Base-by-base conservation (phyloP, 225 moss, liverwort and hornwort genomes). In the Polytrichum formosum region DNA sequence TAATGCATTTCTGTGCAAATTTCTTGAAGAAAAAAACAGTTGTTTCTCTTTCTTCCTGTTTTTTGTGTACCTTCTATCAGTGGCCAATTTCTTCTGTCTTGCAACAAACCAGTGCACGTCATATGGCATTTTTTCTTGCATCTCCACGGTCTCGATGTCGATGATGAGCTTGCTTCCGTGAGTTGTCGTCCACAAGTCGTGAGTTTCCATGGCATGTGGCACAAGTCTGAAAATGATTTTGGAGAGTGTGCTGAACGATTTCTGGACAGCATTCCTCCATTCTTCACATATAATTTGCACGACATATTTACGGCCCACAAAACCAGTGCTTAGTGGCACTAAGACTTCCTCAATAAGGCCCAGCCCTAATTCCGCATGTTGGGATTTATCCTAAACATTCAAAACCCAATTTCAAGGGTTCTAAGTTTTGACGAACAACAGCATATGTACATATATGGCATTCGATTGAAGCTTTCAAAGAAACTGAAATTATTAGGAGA, bases 141-240 rank as follows among this genome's bases (percentile, higher is more conserved):
- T 76, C 28, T 89, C 77, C 0, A 13, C 7, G 22, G 71, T 82
- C 63, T 81, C 89, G 54, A 96, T 87, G 55, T 93, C 74, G 70
- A 86, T 72, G 9, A 93, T 72, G 69, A 83, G 87, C 26, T 69
- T 55, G 1, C 5, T 77, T 76, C 79, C 90, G 67, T 91, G 92
- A 7, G 81, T 71, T 10, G 65, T 75, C 6, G 71, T 20, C 96
- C 96, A 96, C 28, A 78, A 27, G 1, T 18, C 55, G 76, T 80
- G 81, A 56, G 92, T 81, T 82, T 96, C 96, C 23, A 88, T 61
- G 4, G 91, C 89, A 78, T 88, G 73, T 6, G 89, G 90, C 79
- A 87, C 89, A 20, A 96, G 74, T 79, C 85, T 81, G 66, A 78
- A 79, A 55, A 90, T 83, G 23, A 63, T 79, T 30, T 78, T 81